Base-by-base conservation (phyloP, 306 rosid genomes). In the Begonia peltatifolia region DNA sequence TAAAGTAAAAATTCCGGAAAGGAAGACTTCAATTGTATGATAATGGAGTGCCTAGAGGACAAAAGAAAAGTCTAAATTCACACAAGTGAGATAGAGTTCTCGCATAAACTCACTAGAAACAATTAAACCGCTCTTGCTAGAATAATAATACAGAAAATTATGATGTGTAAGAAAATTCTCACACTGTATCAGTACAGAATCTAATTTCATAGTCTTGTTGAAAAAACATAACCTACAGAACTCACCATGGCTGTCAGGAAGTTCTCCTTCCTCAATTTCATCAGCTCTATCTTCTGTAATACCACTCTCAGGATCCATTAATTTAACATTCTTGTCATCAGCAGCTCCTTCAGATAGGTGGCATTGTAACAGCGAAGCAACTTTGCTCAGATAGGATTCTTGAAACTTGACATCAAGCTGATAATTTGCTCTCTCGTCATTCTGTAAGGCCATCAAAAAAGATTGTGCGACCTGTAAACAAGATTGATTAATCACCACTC, bases 321-420 rank as follows among this genome's bases (percentile, higher is more conserved):
- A 53, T 62, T 68, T 79, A 23, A 48, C 69, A 67, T 76, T 81
- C 79, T 74, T 86, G 60, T 76, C 86, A 42, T 74, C 74, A 67
- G 48, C 94, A 46, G 99, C 95, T 50, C 99, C 99, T 69, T 90
- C 99, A 50, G 84, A 90, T 60, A 90, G 68, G 23, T 86, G 94
- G 58, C 99, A 90, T 78, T 76, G 87, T 57, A 90, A 68, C 53
- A 90, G 92, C 63, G 86, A 75, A 42, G 81, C 92, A 59, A 81
- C 92, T 69, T 74, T 83, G 63, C 66, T 76, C 62, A 90, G 74
- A 71, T 86, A 83, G 59, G 87, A 78, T 54, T 85, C 99, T 74
- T 90, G 99, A 80, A 86, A 90, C 85, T 81, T 90, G 75, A 83
- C 99, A 82, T 90, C 99, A 55, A 86, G 87, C 67, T 90, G 99